Conservation (phyloP, 2,329 filamentous ascomycete genomes). For the Laburnicola sp. region DNA sequence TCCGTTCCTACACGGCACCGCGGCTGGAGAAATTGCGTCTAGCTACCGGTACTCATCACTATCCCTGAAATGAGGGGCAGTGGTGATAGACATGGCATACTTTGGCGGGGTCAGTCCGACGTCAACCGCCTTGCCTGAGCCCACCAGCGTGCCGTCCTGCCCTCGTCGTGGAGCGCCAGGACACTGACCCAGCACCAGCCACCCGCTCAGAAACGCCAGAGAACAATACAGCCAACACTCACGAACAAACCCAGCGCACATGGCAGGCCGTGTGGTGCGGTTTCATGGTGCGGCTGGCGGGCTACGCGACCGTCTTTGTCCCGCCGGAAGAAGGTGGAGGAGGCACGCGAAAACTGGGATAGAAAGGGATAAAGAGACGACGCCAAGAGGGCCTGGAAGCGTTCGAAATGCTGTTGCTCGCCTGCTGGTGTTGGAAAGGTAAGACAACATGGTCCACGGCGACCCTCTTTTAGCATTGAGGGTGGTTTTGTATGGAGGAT, state of each 20-base stretch:
- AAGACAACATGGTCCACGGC: constrained; percentile 19
- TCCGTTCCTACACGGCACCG: constrained; percentile 22
- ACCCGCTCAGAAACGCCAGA: constrained; percentile 14
- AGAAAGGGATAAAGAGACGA: constrained; percentile 19
- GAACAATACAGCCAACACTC: not conserved
- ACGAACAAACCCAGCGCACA: constrained; percentile 15
- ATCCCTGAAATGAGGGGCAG: constrained; percentile 13
- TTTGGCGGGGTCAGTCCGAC: constrained; percentile 33
- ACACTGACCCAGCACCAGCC: constrained; percentile 14
- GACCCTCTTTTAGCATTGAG: constrained; percentile 15
- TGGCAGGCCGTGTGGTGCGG: constrained; percentile 16
- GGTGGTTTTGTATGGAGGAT: constrained; percentile 24
- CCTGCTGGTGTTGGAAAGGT: constrained; percentile 23
- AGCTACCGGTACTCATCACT: constrained; percentile 29
- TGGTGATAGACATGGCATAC: constrained; percentile 22
- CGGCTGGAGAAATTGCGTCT: constrained; percentile 21
- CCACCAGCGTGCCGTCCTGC: constrained; percentile 26
- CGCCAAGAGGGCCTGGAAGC: constrained; percentile 42
- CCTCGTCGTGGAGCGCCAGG: constrained; percentile 10
- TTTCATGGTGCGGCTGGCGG: constrained; percentile 25
- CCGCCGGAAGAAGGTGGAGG: constrained; percentile 19
- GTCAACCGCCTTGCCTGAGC: constrained; percentile 33
- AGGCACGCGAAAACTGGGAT: constrained; percentile 11
- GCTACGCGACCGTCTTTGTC: constrained; percentile 25
- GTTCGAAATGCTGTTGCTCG: constrained; percentile 32